Conservation (phyloP, 1,139 yeast genomes). For the Taphrina flavorubra region DNA sequence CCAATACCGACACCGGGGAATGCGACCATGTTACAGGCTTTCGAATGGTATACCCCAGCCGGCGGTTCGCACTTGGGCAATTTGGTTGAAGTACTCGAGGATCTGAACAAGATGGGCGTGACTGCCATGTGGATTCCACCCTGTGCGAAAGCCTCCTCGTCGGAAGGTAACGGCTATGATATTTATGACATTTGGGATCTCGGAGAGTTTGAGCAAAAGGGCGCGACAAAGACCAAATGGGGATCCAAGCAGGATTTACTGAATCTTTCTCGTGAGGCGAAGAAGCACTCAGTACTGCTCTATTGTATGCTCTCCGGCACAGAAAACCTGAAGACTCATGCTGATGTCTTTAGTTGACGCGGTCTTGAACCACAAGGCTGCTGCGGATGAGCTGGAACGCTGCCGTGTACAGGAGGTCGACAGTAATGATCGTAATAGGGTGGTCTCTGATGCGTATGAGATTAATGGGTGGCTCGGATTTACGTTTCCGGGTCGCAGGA, state of each 20-base stretch:
- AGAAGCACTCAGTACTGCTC: slow-evolving; percentile 35
- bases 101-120: slow-evolving; percentile 44
- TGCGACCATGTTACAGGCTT: slow-evolving; percentile 46
- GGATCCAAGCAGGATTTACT: slow-evolving; percentile 44
- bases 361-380: slow-evolving; percentile 46
- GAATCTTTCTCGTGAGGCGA: slow-evolving; percentile 42
- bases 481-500: slow-evolving; percentile 46
- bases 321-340: neutral
- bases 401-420: slow-evolving; percentile 45
- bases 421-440: slow-evolving; percentile 45
- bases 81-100: slow-evolving; percentile 40
- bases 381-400: slow-evolving; percentile 45
- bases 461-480: slow-evolving; percentile 47
- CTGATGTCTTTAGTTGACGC: slow-evolving; percentile 41
- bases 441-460: slow-evolving; percentile 44
- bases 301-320: slow-evolving; percentile 29
- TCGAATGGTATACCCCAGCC: slow-evolving; percentile 46
- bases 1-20: slow-evolving; percentile 43
- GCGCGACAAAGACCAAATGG: slow-evolving; percentile 45
- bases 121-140: slow-evolving; percentile 39
- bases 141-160: slow-evolving; percentile 45
- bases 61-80: slow-evolving; percentile 42
- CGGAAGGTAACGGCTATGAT: slow-evolving; percentile 46
- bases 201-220: slow-evolving; percentile 47
- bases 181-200: slow-evolving; percentile 46